Conservation (phyloP, 352 stramenopile genomes). For the Elongisporangium prolatum region DNA sequence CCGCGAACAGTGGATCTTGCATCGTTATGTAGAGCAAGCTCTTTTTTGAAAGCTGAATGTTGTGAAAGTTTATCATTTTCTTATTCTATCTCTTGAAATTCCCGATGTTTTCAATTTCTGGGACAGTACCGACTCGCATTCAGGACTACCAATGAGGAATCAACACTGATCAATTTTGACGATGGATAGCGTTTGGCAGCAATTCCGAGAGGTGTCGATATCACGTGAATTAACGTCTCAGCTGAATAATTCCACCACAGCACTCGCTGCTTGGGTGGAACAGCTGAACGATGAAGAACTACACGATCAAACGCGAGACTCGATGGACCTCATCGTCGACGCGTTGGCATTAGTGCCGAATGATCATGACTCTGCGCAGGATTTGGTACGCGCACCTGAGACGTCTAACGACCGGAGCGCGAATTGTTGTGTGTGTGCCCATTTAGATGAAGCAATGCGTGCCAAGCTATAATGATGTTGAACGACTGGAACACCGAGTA, state of each 20-base stretch:
- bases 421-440: too few species aligned
- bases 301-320: slow-evolving; percentile 2
- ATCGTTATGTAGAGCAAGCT: neutral
- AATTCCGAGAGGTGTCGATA: neutral
- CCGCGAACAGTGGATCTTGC: neutral
- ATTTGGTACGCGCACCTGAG: neutral
- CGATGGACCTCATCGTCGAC: neutral
- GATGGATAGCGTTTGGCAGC: neutral
- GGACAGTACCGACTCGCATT: too few species aligned
- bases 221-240: neutral
- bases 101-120: too few species aligned
- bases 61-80: neutral
- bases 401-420: neutral
- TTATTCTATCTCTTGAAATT: neutral
- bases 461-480: neutral
- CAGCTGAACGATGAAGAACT: neutral
- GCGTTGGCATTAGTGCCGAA: neutral
- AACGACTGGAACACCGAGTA: neutral
- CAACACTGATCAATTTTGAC: neutral
- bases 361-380: neutral
- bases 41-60: neutral
- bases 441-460: neutral
- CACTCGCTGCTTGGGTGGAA: neutral
- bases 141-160: neutral
- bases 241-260: neutral